phyloP scores from a whole-genome alignment of 305 asterid genomes.

The Fraxinus ornus region DNA sequence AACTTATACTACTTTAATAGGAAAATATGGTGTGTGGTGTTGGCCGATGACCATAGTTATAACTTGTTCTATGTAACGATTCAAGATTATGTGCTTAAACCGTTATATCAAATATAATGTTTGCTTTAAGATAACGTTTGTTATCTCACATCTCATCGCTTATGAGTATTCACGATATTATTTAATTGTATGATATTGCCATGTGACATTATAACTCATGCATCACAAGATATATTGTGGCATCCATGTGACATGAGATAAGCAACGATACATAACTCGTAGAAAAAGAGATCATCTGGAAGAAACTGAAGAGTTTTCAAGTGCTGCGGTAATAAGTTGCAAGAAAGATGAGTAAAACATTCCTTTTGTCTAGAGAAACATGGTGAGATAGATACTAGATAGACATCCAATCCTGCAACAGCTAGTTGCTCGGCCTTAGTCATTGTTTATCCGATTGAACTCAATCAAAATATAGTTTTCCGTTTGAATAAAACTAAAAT shows the following conservation, averaged over 20 bases:
- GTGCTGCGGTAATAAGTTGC: not conserved
- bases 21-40: not conserved
- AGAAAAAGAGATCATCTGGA: not conserved
- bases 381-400: constrained; percentile 13
- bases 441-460: not conserved
- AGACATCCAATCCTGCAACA: not conserved
- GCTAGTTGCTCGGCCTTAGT: not conserved
- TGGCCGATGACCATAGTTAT: not conserved
- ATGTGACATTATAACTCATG: not conserved
- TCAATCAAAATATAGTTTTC: not conserved
- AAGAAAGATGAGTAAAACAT: not conserved
- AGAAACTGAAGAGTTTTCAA: too few species aligned
- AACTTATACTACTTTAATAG: not conserved
- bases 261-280: not conserved
- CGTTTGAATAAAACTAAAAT: not conserved
- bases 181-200: not conserved
- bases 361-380: not conserved
- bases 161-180: too few species aligned
- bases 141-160: not conserved
- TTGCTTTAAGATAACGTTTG: not conserved
- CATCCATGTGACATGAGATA: not conserved
- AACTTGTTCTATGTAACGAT: too few species aligned
- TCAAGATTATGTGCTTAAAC: too few species aligned
- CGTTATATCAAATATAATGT: not conserved
- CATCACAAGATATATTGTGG: not conserved